These are phyloP conservation scores for Pleurozium schreberi DNA, from an alignment of 225 moss, liverwort and hornwort species.

Conservation along the genomic window DNA sequence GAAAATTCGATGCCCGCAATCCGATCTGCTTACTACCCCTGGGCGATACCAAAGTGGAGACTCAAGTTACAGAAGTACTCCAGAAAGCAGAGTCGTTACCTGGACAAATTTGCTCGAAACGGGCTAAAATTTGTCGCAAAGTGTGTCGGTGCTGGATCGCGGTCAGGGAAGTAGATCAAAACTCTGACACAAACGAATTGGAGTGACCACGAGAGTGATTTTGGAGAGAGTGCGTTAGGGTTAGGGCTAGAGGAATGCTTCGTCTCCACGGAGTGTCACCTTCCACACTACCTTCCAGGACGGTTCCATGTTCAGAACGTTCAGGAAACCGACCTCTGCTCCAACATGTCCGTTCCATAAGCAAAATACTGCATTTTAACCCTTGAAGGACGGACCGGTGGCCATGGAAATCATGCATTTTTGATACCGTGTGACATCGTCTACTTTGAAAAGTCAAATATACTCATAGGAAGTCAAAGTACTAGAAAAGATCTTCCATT, in stretches of 20 bases:
- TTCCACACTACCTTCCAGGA: neutral
- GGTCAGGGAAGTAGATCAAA: neutral
- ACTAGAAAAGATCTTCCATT: no score
- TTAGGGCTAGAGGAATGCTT: neutral
- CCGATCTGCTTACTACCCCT: neutral
- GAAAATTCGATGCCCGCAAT: neutral
- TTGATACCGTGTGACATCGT: no score
- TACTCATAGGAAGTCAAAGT: no score
- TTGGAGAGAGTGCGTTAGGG: neutral
- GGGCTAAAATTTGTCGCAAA: neutral
- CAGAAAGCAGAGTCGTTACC: neutral
- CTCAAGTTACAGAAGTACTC: neutral
- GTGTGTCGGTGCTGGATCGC: neutral
- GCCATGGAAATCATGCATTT: no score
- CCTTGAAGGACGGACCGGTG: no score
- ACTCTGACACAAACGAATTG: neutral
- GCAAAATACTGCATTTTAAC: no score
- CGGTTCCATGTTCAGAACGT: neutral
- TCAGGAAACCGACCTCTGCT: neutral
- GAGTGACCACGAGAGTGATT: neutral
- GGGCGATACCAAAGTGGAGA: neutral
- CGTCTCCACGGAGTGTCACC: neutral
- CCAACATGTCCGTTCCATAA: neutral
- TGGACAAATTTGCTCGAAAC: neutral
- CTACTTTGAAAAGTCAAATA: no score